Evolutionary conservation across 371 early-diverging fungal species (phyloP), one percentile per base, ranked within the genome.

Genomic region (Syncephalastrum racemosum): DNA sequence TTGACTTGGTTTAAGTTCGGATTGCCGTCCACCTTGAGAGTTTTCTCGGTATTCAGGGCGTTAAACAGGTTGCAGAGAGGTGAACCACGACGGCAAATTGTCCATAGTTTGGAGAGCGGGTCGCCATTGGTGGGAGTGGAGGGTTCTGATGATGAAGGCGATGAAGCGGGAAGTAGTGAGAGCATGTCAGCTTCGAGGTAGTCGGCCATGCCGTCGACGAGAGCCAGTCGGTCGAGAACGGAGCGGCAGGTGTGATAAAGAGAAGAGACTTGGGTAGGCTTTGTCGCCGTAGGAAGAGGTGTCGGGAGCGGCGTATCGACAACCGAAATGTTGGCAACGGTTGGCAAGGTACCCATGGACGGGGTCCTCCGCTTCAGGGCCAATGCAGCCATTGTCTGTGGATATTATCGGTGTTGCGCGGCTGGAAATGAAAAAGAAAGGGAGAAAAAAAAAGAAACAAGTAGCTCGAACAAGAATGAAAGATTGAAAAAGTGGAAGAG

Each of bases 41-140:
- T 75, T 63, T 84, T 68, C 62, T 71, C 48, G 6, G 91, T 89
- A 13, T 77, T 56, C 6, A 89, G 70, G 36, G 88, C 87, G 67
- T 95, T 96, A 66, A 86, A 89, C 8, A 96, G 70, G 7, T 86
- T 82, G 58, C 88, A 91, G 13, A 98, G 82, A 16, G 93, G 89
- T 12, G 87, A 81, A 12, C 97, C 97, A 42, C 90, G 79, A 24
- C 95, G 88, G 71, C 95, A 93, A 43, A 91, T 83, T 42, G 79
- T 76, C 93, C 94, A 96, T 22, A 98, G 80, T 50, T 91, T 84
- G 46, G 86, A 83, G 19, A 95, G 82, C 20, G 97, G 97, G 63
- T 95, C 93, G 47, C 57, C 59, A 51, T 61, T 60, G 15, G 56
- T 60, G 58, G 24, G 64, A 58, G 51, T 73, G 58, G 62, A 54